A percentile compares a stretch with the other conserved stretches of the same genome.
phyloP scores from a whole-genome alignment of 768 basidiomycete genomes.

The Boletus reticuloceps region DNA sequence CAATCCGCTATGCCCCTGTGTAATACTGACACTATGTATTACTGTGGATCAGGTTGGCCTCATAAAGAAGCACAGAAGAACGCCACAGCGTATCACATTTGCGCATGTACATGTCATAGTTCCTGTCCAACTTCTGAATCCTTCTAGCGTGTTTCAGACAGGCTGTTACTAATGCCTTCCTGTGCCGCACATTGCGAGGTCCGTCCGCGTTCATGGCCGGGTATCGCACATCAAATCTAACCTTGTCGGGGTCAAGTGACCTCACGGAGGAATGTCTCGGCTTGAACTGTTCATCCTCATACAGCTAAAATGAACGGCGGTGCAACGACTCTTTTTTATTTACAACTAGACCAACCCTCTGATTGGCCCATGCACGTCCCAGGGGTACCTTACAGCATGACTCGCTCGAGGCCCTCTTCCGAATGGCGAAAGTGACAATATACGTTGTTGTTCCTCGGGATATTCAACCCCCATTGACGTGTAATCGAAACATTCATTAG shows the following conservation, averaged over 20 bases:
- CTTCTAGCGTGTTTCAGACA: background rate
- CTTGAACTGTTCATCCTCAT: background rate
- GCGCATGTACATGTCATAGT: background rate
- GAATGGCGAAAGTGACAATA: background rate
- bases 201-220: conserved; percentile 9
- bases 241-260: conserved; percentile 9
- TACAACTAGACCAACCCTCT: background rate
- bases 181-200: conserved; percentile 5
- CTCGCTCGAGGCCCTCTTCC: background rate
- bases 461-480: background rate
- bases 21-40: no score
- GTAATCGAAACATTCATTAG: background rate
- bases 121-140: background rate
- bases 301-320: background rate
- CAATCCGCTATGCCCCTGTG: no score
- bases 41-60: no score
- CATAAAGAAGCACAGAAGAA: background rate
- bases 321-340: background rate
- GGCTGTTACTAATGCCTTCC: background rate
- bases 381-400: background rate
- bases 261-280: background rate
- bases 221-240: conserved; percentile 7
- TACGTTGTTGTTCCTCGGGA: background rate
- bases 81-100: conserved; percentile 2
- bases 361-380: background rate